Evolutionary conservation across 805 yeast genomes (phyloP).

Genomic region (Teunomyces aglyptinius): DNA sequence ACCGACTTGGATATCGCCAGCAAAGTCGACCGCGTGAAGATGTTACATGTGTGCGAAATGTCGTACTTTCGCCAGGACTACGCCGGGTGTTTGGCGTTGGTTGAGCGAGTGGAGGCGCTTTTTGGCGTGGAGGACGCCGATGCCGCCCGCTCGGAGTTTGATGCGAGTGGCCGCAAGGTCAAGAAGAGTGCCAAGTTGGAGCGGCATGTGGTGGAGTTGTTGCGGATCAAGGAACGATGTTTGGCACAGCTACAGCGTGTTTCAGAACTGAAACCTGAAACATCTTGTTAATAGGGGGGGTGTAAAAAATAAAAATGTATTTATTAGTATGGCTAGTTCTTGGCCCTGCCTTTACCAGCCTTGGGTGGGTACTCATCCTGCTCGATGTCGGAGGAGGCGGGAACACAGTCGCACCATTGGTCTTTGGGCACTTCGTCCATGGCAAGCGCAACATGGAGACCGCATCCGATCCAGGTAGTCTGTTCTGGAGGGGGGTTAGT

Average conservation of each 20-base stretch:
- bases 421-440: conserved; percentile 35
- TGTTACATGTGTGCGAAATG: conserved; percentile 61
- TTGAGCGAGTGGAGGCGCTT: conserved; percentile 26
- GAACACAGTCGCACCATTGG: conserved; percentile 34
- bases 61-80: conserved; percentile 58
- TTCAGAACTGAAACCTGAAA: neutral
- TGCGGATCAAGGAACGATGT: conserved; percentile 40
- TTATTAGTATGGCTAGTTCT: conserved; percentile 1
- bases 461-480: conserved; percentile 46
- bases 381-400: conserved; percentile 28
- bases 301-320: neutral
- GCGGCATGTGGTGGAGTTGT: conserved; percentile 51
- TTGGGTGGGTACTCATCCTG: conserved; percentile 35
- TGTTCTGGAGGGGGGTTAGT: conserved; percentile 6
- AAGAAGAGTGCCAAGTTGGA: conserved; percentile 39
- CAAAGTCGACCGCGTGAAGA: conserved; percentile 55
- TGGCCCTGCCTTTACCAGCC: conserved; percentile 29
- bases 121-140: conserved; percentile 25
- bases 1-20: conserved; percentile 27
- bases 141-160: conserved; percentile 11
- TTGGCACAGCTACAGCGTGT: neutral
- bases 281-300: too few species aligned
- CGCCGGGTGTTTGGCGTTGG: conserved; percentile 41
- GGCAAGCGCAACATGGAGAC: conserved; percentile 40
- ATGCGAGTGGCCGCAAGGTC: conserved; percentile 13